Percentiles rank a stretch among this genome's conserved stretches.
Evolutionary conservation across 305 asterid genomes (phyloP).

Genomic region (Fraxinus sp.): DNA sequence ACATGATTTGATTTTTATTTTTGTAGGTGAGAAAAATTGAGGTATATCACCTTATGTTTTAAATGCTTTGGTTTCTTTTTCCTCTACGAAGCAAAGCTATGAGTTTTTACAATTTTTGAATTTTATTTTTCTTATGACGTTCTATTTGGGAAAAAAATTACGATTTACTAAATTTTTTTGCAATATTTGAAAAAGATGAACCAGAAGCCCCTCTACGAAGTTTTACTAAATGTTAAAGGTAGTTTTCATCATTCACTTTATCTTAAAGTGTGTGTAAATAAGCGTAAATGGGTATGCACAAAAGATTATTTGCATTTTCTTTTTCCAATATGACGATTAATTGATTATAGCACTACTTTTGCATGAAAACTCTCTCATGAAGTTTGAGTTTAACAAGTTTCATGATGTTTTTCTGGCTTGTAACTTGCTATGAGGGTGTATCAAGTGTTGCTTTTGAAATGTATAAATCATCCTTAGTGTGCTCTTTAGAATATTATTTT

Average conservation of each 20-base stretch:
- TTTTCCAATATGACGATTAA: neutral
- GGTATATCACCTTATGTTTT: neutral
- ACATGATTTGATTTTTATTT: neutral
- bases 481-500: no score
- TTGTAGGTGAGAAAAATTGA: neutral
- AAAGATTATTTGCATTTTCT: constrained; percentile 1
- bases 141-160: constrained; percentile 11
- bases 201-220: constrained; percentile 83
- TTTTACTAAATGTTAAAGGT: constrained; percentile 94
- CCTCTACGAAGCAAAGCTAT: constrained; percentile 55
- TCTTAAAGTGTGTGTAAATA: neutral
- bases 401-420: no score
- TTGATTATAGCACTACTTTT: neutral
- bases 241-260: neutral
- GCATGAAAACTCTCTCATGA: no score
- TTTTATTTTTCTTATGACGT: neutral
- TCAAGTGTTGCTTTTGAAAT: no score
- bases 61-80: neutral
- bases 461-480: no score
- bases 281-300: neutral
- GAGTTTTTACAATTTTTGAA: neutral
- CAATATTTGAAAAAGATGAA: constrained; percentile 81
- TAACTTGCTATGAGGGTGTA: no score
- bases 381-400: no score
- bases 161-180: constrained; percentile 31